Base-by-base conservation (phyloP, 176 grass and related monocot genomes). In the Luzula sylvatica region DNA sequence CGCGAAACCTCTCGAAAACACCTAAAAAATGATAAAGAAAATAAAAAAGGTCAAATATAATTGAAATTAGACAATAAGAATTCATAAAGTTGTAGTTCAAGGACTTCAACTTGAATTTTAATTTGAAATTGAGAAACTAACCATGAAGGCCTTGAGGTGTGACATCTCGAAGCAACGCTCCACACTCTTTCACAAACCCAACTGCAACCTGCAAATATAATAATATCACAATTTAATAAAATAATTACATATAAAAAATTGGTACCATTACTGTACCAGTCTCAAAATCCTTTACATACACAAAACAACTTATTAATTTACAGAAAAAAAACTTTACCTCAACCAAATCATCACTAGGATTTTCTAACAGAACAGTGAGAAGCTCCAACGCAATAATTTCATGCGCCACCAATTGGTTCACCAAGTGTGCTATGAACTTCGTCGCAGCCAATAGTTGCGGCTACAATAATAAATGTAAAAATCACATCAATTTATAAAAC, bases 391-490 rank as follows among this genome's bases (percentile, higher is more conserved):
- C 74, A 30, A 96, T 64, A 2, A 96, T 52, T 64, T 96, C 49
- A 53, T 24, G 84, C 0, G 75, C 86, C 22, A 98, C 93, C 12
- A 90, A 74, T 69, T 98, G 93, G 65, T 98, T 98, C 60, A 98
- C 93, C 55, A 98, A 81, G 66, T 98, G 93, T 11, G 93, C 93
- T 63, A 98, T 87, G 51, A 98, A 98, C 59, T 98, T 98, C 51
- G 86, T 98, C 2, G 86, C 81, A 32, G 81, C 86, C 58, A 98
- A 75, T 56, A 98, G 74, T 83, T 98, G 86, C n/a, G 92, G 92
- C 90, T 90, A 48, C 19, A 60, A 48, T 25, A 60, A 6, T 7
- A 54, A 45, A 72, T 72, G 54, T 15, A 28, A 65, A 38, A 64
- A 19, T 3, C 46, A 32, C 11, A 58, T 41, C 72, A 2, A n/a